Percentiles rank a stretch among this genome's conserved stretches.
Conservation (phyloP, 2,329 filamentous ascomycete genomes). For the Penicillium paneum region DNA sequence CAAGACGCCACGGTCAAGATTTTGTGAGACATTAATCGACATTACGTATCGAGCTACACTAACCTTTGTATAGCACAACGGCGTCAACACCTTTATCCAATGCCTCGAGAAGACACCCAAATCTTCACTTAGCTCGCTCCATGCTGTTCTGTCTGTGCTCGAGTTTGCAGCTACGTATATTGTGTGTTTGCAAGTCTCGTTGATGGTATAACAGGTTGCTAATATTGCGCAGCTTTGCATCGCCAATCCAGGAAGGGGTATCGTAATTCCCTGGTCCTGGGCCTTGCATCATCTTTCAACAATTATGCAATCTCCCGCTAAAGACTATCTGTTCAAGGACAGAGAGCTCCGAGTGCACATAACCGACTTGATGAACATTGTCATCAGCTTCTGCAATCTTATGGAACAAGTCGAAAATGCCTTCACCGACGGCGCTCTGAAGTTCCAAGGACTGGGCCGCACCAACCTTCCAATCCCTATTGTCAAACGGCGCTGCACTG, state of each 20-base stretch:
- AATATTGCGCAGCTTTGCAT: slow-evolving; percentile 6
- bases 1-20: not conserved
- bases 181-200: not conserved
- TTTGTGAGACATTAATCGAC: not conserved
- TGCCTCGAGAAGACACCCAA: not conserved
- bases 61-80: not conserved
- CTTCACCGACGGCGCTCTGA: not conserved
- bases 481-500: slow-evolving; percentile 11
- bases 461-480: not conserved
- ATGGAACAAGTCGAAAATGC: slow-evolving; percentile 5
- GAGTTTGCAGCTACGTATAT: slow-evolving; percentile 13
- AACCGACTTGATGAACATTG: not conserved
- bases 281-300: slow-evolving; percentile 9
- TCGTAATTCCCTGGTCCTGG: slow-evolving; percentile 16
- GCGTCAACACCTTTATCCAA: not conserved
- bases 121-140: not conserved
- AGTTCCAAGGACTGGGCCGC: slow-evolving; percentile 2
- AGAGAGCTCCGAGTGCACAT: not conserved
- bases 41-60: not conserved
- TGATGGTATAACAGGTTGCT: not conserved
- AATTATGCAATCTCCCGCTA: slow-evolving; percentile 2
- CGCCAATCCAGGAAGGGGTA: slow-evolving; percentile 8
- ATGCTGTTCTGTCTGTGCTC: slow-evolving; percentile 12
- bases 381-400: slow-evolving; percentile 4
- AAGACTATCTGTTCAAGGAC: not conserved